Conservation (phyloP, 176 grass and related monocot genomes). For the Carex myosuroides region DNA sequence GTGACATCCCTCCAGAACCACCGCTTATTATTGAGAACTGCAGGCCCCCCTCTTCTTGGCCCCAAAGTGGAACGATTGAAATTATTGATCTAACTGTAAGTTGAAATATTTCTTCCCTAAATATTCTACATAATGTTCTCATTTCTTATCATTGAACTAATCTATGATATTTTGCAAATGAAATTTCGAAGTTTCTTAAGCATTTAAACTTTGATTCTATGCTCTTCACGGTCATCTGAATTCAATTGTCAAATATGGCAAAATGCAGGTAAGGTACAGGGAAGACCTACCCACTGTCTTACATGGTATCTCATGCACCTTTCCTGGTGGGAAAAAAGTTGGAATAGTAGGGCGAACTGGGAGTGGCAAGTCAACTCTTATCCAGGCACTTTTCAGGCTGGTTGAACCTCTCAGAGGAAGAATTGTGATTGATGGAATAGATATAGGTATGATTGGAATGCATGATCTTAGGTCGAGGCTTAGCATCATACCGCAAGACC, state of each 20-base stretch:
- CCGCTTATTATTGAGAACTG: conserved; percentile 56
- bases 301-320: conserved; percentile 66
- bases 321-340: conserved; percentile 83
- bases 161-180: not conserved
- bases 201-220: not conserved
- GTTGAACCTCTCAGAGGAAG: conserved; percentile 70
- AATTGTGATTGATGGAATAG: conserved; percentile 71
- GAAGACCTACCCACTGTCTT: conserved; percentile 82
- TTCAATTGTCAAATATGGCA: not conserved
- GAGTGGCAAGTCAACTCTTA: conserved; percentile 99
- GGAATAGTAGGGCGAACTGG: conserved; percentile 98
- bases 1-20: conserved; percentile 76
- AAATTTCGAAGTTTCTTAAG: not conserved
- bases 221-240: not conserved
- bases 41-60: conserved; percentile 53
- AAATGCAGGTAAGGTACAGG: conserved; percentile 78
- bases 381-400: conserved; percentile 92
- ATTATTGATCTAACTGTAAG: conserved; percentile 85
- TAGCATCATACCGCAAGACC: conserved; percentile 96
- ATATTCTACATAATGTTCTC: not conserved
- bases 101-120: conserved; percentile 7
- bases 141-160: conserved; percentile 6
- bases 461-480: conserved; percentile 83
- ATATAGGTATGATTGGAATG: conserved; percentile 76
- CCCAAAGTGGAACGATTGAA: conserved; percentile 69